phyloP scores from a whole-genome alignment of 345 rosid species.

The Camelina neglecta region DNA sequence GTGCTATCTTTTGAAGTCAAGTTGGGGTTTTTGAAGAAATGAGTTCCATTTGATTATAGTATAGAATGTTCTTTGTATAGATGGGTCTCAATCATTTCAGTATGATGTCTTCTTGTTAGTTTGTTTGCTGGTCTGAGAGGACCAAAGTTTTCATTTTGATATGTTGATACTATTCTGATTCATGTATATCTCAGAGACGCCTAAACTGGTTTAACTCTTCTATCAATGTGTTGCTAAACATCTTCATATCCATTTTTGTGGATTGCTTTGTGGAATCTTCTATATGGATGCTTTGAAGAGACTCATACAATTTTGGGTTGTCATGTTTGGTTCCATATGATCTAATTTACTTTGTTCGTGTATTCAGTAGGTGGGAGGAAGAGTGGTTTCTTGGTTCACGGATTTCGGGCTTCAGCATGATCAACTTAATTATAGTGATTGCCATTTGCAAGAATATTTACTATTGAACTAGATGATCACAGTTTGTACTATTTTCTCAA shows the following conservation, averaged over 20 bases:
- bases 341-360: slow-evolving; percentile 20
- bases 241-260: neutral
- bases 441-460: neutral
- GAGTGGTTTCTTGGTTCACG: neutral
- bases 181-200: neutral
- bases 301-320: neutral
- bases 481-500: slow-evolving; percentile 16
- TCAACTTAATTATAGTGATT: neutral
- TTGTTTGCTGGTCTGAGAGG: neutral
- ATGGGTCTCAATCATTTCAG: neutral
- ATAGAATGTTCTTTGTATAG: neutral
- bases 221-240: neutral
- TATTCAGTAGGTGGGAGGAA: slow-evolving; percentile 29
- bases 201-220: neutral
- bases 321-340: neutral
- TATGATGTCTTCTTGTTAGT: neutral
- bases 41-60: neutral
- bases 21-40: neutral
- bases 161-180: neutral
- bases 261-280: slow-evolving; percentile 10
- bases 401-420: neutral
- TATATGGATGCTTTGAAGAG: slow-evolving; percentile 9
- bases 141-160: neutral
- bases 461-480: slow-evolving; percentile 7
- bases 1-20: slow-evolving; percentile 1